These are phyloP conservation scores for Fusarium robinianum DNA, from an alignment of 2,329 filamentous ascomycete genomes.

Conservation along the genomic window DNA sequence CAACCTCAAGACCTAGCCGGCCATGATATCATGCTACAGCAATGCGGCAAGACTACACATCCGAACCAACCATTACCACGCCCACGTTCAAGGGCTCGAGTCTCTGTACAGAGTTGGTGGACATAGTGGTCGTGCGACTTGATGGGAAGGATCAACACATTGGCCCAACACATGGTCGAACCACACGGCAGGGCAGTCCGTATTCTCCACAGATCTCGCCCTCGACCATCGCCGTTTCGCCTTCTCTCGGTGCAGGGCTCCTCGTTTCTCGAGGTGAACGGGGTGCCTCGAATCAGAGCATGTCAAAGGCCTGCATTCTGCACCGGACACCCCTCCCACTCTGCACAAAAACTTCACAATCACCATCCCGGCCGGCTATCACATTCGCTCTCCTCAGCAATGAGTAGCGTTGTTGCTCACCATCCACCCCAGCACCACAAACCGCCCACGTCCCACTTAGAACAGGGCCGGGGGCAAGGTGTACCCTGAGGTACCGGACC, in stretches of 20 bases:
- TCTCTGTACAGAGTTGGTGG: slow-evolving; percentile 19
- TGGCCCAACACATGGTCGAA: slow-evolving; percentile 36
- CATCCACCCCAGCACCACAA: slow-evolving; percentile 22
- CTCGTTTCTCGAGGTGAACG: too few relatives aligned
- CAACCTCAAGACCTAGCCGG: slow-evolving; percentile 11
- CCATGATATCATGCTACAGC: slow-evolving; percentile 43
- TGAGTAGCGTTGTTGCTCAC: slow-evolving; percentile 26
- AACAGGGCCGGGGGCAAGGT: slow-evolving; percentile 18
- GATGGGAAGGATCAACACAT: slow-evolving; percentile 31
- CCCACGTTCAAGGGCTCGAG: slow-evolving; percentile 17
- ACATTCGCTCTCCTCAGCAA: slow-evolving; percentile 22
- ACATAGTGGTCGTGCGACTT: slow-evolving; percentile 36
- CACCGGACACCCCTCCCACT: slow-evolving; percentile 1
- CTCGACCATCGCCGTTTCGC: slow-evolving; percentile 14
- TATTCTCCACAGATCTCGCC: slow-evolving; percentile 26
- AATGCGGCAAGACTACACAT: slow-evolving; percentile 24
- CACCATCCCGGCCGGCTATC: slow-evolving; percentile 16
- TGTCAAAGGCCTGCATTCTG: too few relatives aligned
- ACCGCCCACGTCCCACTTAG: slow-evolving; percentile 28
- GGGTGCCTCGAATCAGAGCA: slow-evolving; percentile 16
- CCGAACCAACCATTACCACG: slow-evolving; percentile 22
- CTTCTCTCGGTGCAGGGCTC: too few relatives aligned
- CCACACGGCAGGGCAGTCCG: slow-evolving; percentile 27
- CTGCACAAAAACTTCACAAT: slow-evolving; percentile 4
- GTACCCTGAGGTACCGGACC: slow-evolving; percentile 34